phyloP scores from a whole-genome alignment of 768 basidiomycete species.

The Calvatia gigantea region DNA sequence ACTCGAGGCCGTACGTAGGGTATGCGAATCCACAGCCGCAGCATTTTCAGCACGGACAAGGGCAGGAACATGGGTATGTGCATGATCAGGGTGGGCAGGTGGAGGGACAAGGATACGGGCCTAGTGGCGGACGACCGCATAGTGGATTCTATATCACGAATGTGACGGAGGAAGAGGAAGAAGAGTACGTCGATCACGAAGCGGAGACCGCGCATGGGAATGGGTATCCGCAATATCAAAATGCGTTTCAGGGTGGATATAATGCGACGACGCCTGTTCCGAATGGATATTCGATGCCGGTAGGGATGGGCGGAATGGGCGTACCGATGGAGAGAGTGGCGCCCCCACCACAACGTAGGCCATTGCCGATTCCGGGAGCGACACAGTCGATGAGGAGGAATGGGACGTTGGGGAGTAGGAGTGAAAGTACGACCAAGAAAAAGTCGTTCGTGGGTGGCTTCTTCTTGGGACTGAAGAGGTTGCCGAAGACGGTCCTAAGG shows the following conservation, averaged over 20 bases:
- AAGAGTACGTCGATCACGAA: neutral
- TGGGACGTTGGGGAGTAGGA: neutral
- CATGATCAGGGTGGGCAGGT: too few relatives aligned
- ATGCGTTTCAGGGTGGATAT: neutral
- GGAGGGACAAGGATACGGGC: neutral
- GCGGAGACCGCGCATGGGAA: neutral
- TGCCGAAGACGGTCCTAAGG: constrained; percentile 8
- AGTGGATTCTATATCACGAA: constrained; percentile 7
- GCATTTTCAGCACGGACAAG: neutral
- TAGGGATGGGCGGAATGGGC: constrained; percentile 7
- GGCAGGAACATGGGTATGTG: neutral
- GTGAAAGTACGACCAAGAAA: neutral
- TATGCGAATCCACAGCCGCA: neutral
- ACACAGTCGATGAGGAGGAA: constrained; percentile 1
- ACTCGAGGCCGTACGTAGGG: neutral
- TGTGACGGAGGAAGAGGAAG: constrained; percentile 4
- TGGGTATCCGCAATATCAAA: neutral
- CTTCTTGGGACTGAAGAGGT: constrained; percentile 6
- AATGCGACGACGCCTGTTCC: neutral
- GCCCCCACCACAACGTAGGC: neutral
- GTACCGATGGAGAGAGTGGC: constrained; percentile 10
- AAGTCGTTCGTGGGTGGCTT: constrained; percentile 9
- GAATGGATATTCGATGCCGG: constrained; percentile 6
- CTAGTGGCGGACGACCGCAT: neutral
- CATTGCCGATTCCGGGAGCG: constrained; percentile 1